Base-by-base conservation (phyloP, 768 basidiomycete species). In the Macrolepiota albuminosa region DNA sequence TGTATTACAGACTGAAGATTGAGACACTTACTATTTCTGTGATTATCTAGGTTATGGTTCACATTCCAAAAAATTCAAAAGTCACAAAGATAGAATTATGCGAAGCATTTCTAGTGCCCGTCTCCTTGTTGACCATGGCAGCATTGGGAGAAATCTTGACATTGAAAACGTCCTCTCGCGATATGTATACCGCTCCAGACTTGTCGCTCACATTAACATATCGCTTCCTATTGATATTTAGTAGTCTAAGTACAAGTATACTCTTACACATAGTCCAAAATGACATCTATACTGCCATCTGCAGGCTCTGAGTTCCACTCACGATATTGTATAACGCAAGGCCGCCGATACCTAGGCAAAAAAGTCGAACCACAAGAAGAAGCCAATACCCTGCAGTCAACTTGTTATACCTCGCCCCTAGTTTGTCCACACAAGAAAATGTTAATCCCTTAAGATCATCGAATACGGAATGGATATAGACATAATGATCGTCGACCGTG, bases 381-480 rank as follows among this genome's bases (percentile, higher is more conserved):
- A 70, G 64, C 51, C 71, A 70, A 57, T 71, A 67, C 39, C 72
- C 66, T 29, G 72, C 68, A 8, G 78, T 79, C 71, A 73, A 72
- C 62, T 70, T 70, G 64, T 78, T 79, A 64, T 77, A 76, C 24
- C 60, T 67, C 6, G 73, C 66, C 24, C 75, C 71, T 54, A 69
- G 68, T 11, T 66, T 66, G 39, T 79, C 78, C 39, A 79, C 71
- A 26, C 68, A 69, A 10, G 74, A 73, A 59, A 74, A 77, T 8
- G 75, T 61, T 5, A 70, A 69, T 57, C 76, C 76, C 53, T 74
- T 71, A 1, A 68, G 63, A 33, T 77, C 76, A 58, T 71, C 67
- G 26, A 75, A 73, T 11, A 69, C 61, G 51, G 73, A 70, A 39
- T 68, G 71, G 5, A 77, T 63, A 13, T 61, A 58, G 16, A 71